Evolutionary conservation across 306 rosid species (phyloP), one percentile per base, ranked within the genome.

Genomic region (Rubus parviflorus): DNA sequence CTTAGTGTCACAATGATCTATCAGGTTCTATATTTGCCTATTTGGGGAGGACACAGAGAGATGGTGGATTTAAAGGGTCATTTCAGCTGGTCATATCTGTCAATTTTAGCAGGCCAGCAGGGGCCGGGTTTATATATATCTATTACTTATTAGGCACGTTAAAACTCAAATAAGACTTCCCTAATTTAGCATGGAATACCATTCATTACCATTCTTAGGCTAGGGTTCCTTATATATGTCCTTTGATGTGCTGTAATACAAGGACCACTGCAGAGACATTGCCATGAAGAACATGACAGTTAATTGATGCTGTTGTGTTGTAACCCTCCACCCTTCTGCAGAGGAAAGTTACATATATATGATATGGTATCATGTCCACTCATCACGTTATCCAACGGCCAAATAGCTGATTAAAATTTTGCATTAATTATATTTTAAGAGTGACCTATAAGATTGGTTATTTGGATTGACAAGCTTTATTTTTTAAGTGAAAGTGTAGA

Each of bases 81-180:
- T 79, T 77, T 76, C 73, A 41, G 25, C 37, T 23, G 76, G 86
- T 71, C 82, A 43, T 53, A 37, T 52, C 71, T 38, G 58, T 84
- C 77, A 61, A 49, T 53, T 5, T 45, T 8, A 64, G 47, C 48
- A 16, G 14, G 22, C 37, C 5, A 64, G 47, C 48, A 16, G 14
- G 22, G 19, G 16, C 15, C 14, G 16, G 46, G 6, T 42, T 42
- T 42, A 3, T 14, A 49, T 4, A 14, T 45, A 9, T 9, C 13
- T 62, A 19, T 3, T 41, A 25, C 6, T 15, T 23, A 19, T 52
- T 25, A 10, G 67, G 46, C 78, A 63, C 49, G 80, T 65, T 42
- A 40, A 70, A 20, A 45, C 75, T 40, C 54, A 48, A 77, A 41
- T 62, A 77, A 68, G 71, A 68, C 76, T 52, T 80, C 52, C 84